Percentiles rank a stretch among this genome's conserved stretches.
Evolutionary conservation across 345 rosid genomes (phyloP).

Genomic region (Acer campestre): DNA sequence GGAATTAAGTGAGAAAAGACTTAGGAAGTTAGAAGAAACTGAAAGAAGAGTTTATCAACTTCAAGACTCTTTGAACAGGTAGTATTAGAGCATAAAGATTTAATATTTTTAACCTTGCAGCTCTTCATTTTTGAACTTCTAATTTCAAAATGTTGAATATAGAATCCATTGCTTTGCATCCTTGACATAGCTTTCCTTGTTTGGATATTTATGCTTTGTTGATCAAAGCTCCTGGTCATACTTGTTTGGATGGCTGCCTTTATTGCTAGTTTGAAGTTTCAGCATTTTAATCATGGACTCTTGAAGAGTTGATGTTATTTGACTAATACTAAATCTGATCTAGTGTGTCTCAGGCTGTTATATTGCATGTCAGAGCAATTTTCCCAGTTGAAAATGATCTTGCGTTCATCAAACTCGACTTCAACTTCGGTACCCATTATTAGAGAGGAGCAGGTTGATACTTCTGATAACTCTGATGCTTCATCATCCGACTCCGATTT

Average conservation of each 20-base stretch:
- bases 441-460: constrained; percentile 46
- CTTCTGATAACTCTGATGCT: constrained; percentile 61
- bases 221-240: not conserved
- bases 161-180: not conserved
- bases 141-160: not conserved
- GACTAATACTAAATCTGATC: constrained; percentile 61
- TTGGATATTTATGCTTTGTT: not conserved
- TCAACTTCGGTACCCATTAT: constrained; percentile 47
- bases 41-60: constrained; percentile 73
- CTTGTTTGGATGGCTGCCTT: constrained; percentile 9
- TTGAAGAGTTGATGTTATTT: constrained; percentile 28
- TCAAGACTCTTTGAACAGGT: constrained; percentile 85
- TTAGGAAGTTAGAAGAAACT: constrained; percentile 71
- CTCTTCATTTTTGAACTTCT: not conserved
- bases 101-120: not conserved
- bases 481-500: constrained; percentile 73
- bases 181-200: not conserved
- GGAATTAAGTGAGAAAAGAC: constrained; percentile 67
- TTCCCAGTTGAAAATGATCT: constrained; percentile 69
- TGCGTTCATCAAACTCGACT: constrained; percentile 52
- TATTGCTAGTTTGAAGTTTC: not conserved
- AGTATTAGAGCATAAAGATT: constrained; percentile 31
- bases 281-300: constrained; percentile 5
- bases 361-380: constrained; percentile 84
- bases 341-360: constrained; percentile 87